phyloP scores from a whole-genome alignment of 768 basidiomycete genomes.

The Macrolepiota fuliginosa region DNA sequence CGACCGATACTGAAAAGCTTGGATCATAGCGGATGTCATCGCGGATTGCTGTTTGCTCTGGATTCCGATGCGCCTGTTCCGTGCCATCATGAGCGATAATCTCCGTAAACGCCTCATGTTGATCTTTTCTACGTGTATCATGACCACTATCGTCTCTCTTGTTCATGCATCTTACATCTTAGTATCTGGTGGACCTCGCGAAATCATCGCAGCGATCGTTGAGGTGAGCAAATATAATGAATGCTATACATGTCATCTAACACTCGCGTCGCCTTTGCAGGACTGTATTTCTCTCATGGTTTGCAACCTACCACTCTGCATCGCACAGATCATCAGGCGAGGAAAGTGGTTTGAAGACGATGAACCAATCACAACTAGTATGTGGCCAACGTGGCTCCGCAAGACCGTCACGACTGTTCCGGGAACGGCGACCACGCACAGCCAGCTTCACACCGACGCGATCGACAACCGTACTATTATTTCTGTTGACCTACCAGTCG shows the following conservation, averaged over 20 bases:
- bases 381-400: background rate
- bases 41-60: conserved; percentile 45
- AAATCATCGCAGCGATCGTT: conserved; percentile 37
- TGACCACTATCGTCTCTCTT: conserved; percentile 43
- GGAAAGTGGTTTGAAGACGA: conserved; percentile 7
- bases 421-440: background rate
- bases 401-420: background rate
- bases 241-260: background rate
- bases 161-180: conserved; percentile 46
- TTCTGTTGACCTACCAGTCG: background rate
- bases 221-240: conserved; percentile 30
- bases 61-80: conserved; percentile 45
- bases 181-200: conserved; percentile 24
- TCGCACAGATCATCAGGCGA: conserved; percentile 12
- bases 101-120: conserved; percentile 41
- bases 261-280: conserved; percentile 15
- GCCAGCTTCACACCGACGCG: background rate
- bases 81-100: conserved; percentile 32
- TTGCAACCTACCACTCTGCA: conserved; percentile 38
- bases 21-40: conserved; percentile 40
- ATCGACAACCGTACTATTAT: background rate
- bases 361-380: background rate
- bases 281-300: conserved; percentile 35
- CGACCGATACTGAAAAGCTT: background rate
- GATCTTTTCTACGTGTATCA: conserved; percentile 53